phyloP scores from a whole-genome alignment of 371 early-diverging fungal species.

The Mucor indicus region DNA sequence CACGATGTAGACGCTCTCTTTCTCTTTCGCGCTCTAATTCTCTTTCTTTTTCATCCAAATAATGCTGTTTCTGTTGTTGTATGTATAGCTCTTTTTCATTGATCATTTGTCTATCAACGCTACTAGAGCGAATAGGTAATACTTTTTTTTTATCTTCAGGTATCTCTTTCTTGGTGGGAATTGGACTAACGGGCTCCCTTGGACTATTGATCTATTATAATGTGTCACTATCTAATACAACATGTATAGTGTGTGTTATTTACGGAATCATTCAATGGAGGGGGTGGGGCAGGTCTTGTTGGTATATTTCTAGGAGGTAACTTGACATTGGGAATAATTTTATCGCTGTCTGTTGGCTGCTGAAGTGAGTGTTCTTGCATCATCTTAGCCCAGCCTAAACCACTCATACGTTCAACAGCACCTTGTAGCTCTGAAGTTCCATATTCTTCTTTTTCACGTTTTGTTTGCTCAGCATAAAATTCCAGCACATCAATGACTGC shows the following conservation, averaged over 20 bases:
- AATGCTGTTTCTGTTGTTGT: conserved; percentile 8
- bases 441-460: conserved; percentile 51
- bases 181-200: conserved; percentile 16
- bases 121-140: conserved; percentile 5
- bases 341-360: background rate
- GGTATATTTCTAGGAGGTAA: conserved; percentile 17
- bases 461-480: conserved; percentile 88
- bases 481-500: conserved; percentile 96
- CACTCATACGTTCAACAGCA: conserved; percentile 28
- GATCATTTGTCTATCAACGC: conserved; percentile 1
- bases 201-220: background rate
- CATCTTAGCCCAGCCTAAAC: conserved; percentile 26
- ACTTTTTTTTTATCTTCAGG: conserved; percentile 1
- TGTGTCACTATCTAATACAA: too few species aligned
- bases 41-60: conserved; percentile 2
- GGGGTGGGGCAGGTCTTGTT: conserved; percentile 22
- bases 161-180: conserved; percentile 1
- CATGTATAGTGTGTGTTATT: background rate
- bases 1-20: conserved; percentile 29
- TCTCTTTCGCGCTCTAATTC: conserved; percentile 25
- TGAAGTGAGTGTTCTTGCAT: conserved; percentile 17
- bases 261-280: background rate
- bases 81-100: conserved; percentile 21
- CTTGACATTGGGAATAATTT: conserved; percentile 11
- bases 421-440: conserved; percentile 32